These are phyloP conservation scores for Myxozyma sirexii DNA, from an alignment of 805 yeast species.

Conservation along the genomic window DNA sequence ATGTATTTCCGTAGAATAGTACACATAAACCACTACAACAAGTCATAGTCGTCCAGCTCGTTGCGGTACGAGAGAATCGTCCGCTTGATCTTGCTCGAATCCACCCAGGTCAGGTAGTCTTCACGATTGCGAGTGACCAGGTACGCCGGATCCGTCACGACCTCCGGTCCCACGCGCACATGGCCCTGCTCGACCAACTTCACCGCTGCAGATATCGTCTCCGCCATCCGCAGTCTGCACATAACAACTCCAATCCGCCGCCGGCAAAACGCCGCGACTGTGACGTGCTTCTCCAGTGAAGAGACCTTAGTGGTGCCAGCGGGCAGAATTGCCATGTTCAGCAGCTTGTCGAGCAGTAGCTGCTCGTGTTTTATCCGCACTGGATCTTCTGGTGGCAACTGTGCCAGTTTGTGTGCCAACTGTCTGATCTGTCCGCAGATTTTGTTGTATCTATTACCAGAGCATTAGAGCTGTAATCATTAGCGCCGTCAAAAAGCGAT, in stretches of 20 bases:
- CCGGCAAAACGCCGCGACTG: conserved; percentile 91
- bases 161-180: conserved; percentile 94
- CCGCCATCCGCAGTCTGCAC: conserved; percentile 94
- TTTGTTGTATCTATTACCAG: conserved; percentile 67
- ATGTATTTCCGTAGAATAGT: neutral
- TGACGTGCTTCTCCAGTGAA: conserved; percentile 85
- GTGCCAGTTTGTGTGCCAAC: conserved; percentile 80
- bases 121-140: conserved; percentile 90
- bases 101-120: conserved; percentile 98
- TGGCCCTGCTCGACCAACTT: conserved; percentile 96
- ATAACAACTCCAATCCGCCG: conserved; percentile 91
- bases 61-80: conserved; percentile 87
- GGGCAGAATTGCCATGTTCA: conserved; percentile 83
- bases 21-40: conserved; percentile 42
- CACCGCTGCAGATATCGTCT: conserved; percentile 83
- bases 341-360: conserved; percentile 80
- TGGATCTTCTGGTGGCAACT: conserved; percentile 85
- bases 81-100: conserved; percentile 86
- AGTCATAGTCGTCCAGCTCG: conserved; percentile 58
- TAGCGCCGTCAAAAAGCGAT: no score
- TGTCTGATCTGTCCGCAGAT: conserved; percentile 91
- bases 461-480: no score
- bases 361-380: conserved; percentile 87
- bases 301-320: conserved; percentile 89
- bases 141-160: conserved; percentile 94